Evolutionary conservation across 352 stramenopile species (phyloP).

Genomic region (Pythium periplocum): DNA sequence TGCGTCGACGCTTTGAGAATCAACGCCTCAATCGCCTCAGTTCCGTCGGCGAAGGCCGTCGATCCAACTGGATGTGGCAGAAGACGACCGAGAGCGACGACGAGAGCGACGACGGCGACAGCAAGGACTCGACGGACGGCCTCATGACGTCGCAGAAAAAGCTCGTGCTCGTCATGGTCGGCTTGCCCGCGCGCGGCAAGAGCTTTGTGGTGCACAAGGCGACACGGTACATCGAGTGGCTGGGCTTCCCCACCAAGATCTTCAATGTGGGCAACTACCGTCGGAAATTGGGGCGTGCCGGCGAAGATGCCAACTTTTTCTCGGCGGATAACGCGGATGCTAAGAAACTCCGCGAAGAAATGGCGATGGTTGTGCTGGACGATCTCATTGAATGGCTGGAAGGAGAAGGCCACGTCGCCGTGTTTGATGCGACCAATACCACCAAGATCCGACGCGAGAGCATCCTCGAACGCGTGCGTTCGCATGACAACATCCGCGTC

Average conservation of each 20-base stretch:
- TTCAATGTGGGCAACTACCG: constrained; percentile 96
- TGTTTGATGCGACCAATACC: constrained; percentile 96
- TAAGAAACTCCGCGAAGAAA: constrained; percentile 80
- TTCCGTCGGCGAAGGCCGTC: constrained; percentile 52
- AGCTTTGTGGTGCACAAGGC: constrained; percentile 95
- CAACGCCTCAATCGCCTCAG: constrained; percentile 67
- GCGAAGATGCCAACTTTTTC: constrained; percentile 88
- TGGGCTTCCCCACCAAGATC: constrained; percentile 86
- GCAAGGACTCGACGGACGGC: constrained; percentile 26
- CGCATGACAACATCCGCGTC: constrained; percentile 70
- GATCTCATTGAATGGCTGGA: constrained; percentile 92
- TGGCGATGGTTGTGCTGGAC: constrained; percentile 82
- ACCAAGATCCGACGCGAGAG: constrained; percentile 69
- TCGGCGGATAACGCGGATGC: constrained; percentile 84
- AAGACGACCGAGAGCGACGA: constrained; percentile 24
- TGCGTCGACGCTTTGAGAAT: constrained; percentile 72
- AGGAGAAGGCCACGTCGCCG: constrained; percentile 83
- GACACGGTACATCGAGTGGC: constrained; percentile 91
- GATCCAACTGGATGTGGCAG: constrained; percentile 77
- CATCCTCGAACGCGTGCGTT: constrained; percentile 60
- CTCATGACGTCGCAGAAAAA: constrained; percentile 81
- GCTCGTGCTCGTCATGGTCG: constrained; percentile 92
- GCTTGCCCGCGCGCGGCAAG: constrained; percentile 92
- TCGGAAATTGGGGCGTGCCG: constrained; percentile 64
- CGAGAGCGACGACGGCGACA: constrained; percentile 22